Evolutionary conservation across 306 rosid species (phyloP).

Genomic region (Cicer yamashitae): DNA sequence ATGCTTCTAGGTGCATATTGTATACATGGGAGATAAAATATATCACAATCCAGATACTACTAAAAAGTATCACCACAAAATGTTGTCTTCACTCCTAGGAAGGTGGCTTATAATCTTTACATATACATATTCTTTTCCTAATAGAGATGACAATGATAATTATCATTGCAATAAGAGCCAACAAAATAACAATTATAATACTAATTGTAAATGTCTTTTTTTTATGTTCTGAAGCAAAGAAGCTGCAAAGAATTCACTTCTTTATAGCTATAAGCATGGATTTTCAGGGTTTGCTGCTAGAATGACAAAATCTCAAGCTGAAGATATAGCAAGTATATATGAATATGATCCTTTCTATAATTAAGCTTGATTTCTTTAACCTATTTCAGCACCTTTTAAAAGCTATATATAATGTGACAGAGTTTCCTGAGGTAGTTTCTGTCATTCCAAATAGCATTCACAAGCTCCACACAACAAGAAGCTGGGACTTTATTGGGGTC

Average conservation of each 20-base stretch:
- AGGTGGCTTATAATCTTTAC: constrained; percentile 51
- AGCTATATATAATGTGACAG: constrained; percentile 49
- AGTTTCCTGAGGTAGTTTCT: constrained; percentile 66
- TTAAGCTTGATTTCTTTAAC: constrained; percentile 11
- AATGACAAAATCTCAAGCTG: constrained; percentile 68
- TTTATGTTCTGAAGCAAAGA: constrained; percentile 69
- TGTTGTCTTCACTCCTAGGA: constrained; percentile 67
- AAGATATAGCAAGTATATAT: constrained; percentile 59
- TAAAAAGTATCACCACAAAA: constrained; percentile 58
- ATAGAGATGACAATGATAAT: constrained; percentile 15
- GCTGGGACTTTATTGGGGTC: constrained; percentile 84
- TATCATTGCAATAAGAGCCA: constrained; percentile 14
- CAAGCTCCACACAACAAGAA: constrained; percentile 81
- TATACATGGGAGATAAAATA: constrained; percentile 70
- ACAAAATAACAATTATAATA: not conserved
- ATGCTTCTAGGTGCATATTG: constrained; percentile 69
- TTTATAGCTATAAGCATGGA: constrained; percentile 84
- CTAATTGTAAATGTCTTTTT: constrained; percentile 25
- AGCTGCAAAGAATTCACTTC: constrained; percentile 65
- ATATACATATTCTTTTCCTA: constrained; percentile 5
- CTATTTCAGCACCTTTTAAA: constrained; percentile 43
- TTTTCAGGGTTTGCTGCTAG: constrained; percentile 91
- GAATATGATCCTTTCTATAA: constrained; percentile 18
- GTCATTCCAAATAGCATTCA: constrained; percentile 72
- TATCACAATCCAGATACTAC: constrained; percentile 57